A percentile compares a stretch with the other conserved stretches of the same genome.
These are phyloP conservation scores for Penicillium samsonianum DNA, from an alignment of 495 filamentous ascomycete genomes.

Conservation along the genomic window DNA sequence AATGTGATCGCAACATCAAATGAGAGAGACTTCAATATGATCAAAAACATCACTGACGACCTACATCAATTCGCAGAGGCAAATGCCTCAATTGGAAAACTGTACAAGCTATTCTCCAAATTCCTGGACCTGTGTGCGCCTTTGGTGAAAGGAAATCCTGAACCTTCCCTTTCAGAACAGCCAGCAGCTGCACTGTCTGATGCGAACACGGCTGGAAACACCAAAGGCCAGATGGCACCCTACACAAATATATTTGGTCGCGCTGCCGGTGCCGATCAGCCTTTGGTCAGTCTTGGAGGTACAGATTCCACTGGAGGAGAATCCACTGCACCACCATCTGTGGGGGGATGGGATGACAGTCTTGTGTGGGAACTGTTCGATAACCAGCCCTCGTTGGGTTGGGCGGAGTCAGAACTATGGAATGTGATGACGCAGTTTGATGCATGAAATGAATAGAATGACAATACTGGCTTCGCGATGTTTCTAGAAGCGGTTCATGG, in stretches of 20 bases:
- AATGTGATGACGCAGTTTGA: slow-evolving; percentile 24
- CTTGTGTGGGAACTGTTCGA: slow-evolving; percentile 38
- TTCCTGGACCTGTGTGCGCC: slow-evolving; percentile 32
- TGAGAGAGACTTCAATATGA: slow-evolving; percentile 32
- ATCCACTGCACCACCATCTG: slow-evolving; percentile 11
- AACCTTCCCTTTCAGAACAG: not conserved
- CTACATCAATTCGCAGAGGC: slow-evolving; percentile 28
- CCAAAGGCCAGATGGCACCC: not conserved
- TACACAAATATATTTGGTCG: slow-evolving; percentile 16
- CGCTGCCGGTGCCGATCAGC: not conserved
- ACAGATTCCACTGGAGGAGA: slow-evolving; percentile 2
- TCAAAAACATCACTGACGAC: slow-evolving; percentile 30
- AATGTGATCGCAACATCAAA: slow-evolving; percentile 38
- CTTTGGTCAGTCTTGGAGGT: slow-evolving; percentile 4
- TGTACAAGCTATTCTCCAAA: slow-evolving; percentile 33
- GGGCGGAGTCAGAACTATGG: slow-evolving; percentile 33
- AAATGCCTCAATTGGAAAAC: slow-evolving; percentile 30
- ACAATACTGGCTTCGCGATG: not conserved
- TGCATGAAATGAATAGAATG: not conserved
- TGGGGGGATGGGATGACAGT: slow-evolving; percentile 33
- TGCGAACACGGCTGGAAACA: not conserved
- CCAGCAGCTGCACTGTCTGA: not conserved
- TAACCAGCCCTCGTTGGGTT: slow-evolving; percentile 35
- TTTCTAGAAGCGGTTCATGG: not conserved
- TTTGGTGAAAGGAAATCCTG: slow-evolving; percentile 17